A percentile compares a stretch with the other conserved stretches of the same genome.
Conservation (phyloP, 495 filamentous ascomycete genomes). For the Bombardia bombarda region DNA sequence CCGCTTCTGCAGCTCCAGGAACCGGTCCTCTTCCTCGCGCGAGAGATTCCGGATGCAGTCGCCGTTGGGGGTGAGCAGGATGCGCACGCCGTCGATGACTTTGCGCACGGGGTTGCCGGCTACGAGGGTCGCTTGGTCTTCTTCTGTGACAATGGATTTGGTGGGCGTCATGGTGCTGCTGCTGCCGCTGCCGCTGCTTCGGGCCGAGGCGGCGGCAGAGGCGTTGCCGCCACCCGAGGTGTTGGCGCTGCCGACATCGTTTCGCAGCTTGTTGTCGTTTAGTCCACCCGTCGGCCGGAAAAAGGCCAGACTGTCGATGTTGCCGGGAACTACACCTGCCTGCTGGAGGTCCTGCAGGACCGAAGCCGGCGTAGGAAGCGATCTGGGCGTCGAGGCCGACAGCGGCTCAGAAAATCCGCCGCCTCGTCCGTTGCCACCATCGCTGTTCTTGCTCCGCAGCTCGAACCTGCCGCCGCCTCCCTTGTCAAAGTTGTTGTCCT, state of each 20-base stretch:
- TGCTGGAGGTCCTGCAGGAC: conserved; percentile 27
- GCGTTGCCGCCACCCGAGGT: conserved; percentile 3
- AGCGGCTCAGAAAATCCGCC: conserved; percentile 2
- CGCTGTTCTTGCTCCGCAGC: conserved; percentile 7
- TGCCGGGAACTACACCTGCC: conserved; percentile 12
- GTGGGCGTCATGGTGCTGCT: conserved; percentile 21
- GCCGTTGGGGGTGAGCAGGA: conserved; percentile 72
- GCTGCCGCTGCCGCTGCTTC: no score
- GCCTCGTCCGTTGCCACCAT: no score
- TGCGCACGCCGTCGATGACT: conserved; percentile 38
- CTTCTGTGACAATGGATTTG: conserved; percentile 43
- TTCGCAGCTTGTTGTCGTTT: conserved; percentile 13
- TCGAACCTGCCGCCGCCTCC: conserved; percentile 4
- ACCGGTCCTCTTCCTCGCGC: conserved; percentile 66
- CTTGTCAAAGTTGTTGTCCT: conserved; percentile 13
- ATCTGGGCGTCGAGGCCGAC: conserved; percentile 6
- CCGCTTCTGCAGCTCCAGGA: conserved; percentile 62
- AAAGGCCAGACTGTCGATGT: conserved; percentile 26
- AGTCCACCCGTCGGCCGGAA: conserved; percentile 17
- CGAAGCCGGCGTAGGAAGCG: conserved; percentile 26
- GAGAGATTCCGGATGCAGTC: conserved; percentile 69
- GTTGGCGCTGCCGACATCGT: conserved; percentile 6
- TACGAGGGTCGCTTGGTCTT: conserved; percentile 39
- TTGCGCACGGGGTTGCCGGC: conserved; percentile 45
- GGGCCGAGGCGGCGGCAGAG: no score